These are phyloP conservation scores for Clohesyomyces aquaticus DNA, from an alignment of 495 filamentous ascomycete genomes.

Conservation along the genomic window DNA sequence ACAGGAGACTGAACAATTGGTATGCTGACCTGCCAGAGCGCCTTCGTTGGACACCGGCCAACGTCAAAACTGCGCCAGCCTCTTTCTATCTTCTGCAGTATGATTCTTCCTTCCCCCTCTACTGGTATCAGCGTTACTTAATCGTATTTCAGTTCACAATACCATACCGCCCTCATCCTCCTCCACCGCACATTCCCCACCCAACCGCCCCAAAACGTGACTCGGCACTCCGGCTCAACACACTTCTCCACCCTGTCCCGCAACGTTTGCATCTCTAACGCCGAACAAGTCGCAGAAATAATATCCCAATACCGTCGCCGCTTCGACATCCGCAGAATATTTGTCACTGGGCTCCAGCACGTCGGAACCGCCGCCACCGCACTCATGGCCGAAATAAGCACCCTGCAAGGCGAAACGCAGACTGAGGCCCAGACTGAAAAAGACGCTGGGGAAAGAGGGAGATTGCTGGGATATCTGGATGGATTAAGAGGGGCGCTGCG, in stretches of 20 bases:
- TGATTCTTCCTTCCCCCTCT: neutral
- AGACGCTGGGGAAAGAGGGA: neutral
- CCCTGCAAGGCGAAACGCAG: constrained; percentile 1
- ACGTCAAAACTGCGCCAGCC: constrained; percentile 16
- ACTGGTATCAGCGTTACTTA: neutral
- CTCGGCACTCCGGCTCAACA: constrained; percentile 22
- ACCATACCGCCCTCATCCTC: constrained; percentile 27
- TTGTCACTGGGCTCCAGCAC: constrained; percentile 27
- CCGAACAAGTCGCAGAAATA: constrained; percentile 19
- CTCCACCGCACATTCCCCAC: constrained; percentile 25
- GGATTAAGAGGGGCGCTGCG: constrained; percentile 1
- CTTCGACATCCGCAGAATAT: constrained; percentile 13
- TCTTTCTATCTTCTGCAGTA: constrained; percentile 22
- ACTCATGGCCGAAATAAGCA: constrained; percentile 29
- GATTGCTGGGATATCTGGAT: constrained; percentile 11
- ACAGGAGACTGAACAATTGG: constrained; percentile 30
- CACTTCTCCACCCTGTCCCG: constrained; percentile 24
- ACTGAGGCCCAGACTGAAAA: neutral
- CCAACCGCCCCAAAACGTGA: neutral
- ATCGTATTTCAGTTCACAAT: constrained; percentile 20
- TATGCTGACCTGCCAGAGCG: constrained; percentile 21
- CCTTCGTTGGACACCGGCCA: constrained; percentile 15
- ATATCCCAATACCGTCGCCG: constrained; percentile 12
- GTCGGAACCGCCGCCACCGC: constrained; percentile 24
- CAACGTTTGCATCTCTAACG: constrained; percentile 25